Base-by-base conservation (phyloP, 306 rosid genomes). In the Glycyrrhiza uralensis region DNA sequence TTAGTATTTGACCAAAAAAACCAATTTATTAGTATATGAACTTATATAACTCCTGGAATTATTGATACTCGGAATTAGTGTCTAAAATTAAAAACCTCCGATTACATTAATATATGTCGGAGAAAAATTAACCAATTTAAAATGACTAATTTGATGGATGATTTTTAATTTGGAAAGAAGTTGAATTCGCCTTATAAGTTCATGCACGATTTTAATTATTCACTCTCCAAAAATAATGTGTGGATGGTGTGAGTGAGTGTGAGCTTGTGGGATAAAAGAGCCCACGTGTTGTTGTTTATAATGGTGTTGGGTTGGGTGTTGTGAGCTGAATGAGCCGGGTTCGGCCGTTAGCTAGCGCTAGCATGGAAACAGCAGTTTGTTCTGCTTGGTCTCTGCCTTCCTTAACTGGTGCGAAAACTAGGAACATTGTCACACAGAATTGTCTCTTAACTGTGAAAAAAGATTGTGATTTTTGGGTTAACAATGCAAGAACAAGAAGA, bases 361-460 rank as follows among this genome's bases (percentile, higher is more conserved):
- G 70, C 44, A 87, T 89, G 98, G 89, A 88, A 54, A 71, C 81
- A 20, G 75, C 74, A 7, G 22, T 45, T 22, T 61, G 66, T 44
- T 57, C 74, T 63, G 69, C 81, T 28, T 36, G 62, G 13, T 69
- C 78, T 29, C 33, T 66, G n/a, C 49, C 60, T 46, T 36, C 77
- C 15, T 46, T 79, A 28, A 78, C 75, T 29, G 38, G 15, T 63
- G 28, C 77, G 0, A 77, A 33, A 35, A 7, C 79, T 32, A 69
- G 44, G 61, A 69, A 28, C 81, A 78, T 17, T 51, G 64, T 19
- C 57, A 47, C 64, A 28, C 28, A n/a, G 0, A 30, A 13, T 39
- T 29, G 26, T 18, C 19, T 18, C 7, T 13, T 44, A 38, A 14
- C 59, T 13, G 7, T 2, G 12, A 56, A 44, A 50, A 58, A 26